Conservation (phyloP, 2,329 filamentous ascomycete species). For the Monosporascus sp. region DNA sequence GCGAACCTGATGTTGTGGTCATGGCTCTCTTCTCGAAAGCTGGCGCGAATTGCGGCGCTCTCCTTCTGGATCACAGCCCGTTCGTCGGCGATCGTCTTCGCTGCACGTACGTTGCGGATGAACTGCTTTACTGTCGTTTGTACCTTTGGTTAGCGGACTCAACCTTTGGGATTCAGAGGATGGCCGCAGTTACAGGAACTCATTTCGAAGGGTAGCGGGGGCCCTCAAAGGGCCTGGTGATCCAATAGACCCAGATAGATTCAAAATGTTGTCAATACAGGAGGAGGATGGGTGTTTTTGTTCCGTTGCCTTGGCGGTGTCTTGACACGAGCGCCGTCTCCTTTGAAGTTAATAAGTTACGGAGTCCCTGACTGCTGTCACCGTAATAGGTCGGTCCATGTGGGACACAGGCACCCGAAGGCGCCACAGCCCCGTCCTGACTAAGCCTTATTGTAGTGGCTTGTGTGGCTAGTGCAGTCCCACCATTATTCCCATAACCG, state of each 20-base stretch:
- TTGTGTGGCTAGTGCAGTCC: too few species aligned
- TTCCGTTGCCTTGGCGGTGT: background rate
- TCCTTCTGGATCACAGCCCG: slow-evolving; percentile 98
- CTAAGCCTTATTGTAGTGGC: too few species aligned
- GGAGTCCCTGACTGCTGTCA: background rate
- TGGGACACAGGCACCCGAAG: too few species aligned
- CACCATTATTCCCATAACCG: too few species aligned
- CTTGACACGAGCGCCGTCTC: background rate
- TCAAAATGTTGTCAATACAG: background rate
- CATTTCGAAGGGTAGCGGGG: slow-evolving; percentile 20
- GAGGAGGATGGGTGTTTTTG: background rate
- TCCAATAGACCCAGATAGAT: slow-evolving; percentile 7
- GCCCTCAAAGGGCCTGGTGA: slow-evolving; percentile 25
- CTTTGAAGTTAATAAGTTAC: too few species aligned
- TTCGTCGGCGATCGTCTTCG: slow-evolving; percentile 98
- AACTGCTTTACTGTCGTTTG: slow-evolving; percentile 84
- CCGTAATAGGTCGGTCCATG: background rate
- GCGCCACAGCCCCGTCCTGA: too few species aligned
- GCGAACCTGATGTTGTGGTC: slow-evolving; percentile 81
- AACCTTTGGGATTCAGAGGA: background rate
- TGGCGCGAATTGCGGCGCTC: slow-evolving; percentile 93
- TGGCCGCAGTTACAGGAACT: slow-evolving; percentile 25
- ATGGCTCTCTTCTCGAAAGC: slow-evolving; percentile 93
- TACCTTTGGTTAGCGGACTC: background rate
- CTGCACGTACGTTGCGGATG: slow-evolving; percentile 96